Base-by-base conservation (phyloP, 2,329 filamentous ascomycete species). In the Pseudocercospora fijiensis region DNA sequence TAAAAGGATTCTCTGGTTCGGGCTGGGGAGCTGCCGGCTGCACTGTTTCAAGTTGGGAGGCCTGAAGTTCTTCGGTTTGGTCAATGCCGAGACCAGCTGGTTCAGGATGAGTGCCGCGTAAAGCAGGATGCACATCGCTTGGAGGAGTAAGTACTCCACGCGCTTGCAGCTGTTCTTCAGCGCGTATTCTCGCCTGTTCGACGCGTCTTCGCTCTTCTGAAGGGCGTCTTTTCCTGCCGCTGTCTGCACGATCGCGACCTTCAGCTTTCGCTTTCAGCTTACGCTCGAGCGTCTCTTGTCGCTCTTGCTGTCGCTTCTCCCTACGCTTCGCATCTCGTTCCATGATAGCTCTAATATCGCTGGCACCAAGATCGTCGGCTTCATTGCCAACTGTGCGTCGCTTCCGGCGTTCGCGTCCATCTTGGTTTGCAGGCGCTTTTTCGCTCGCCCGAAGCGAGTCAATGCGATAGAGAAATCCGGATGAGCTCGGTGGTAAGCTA, bases 291-390 rank as follows among this genome's bases (percentile, higher is more conserved):
- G 84, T 86, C 66, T 91, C 87, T 66, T 87, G 85, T 22, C 94
- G 89, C 41, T 83, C 83, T 62, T 85, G 81, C 59, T 84, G 85
- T 77, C 90, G 93, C 74, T 87, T 87, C 69, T 96, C 91, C 68
- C 85, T 87, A 62, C 95, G 85, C 71, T 93, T 86, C 69, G 88
- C 84, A 73, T 99, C 95, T 64, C 95, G 84, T 71, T 99, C 95
- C 85, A 99, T 89, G 28, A 98, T 82, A 74, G 96, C 90, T 63
- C 94, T 86, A 43, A 99, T 77, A 70, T 92, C 93, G 58, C 89
- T 86, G 3, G 95, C 90, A 77, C 92, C 91, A 60, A 99, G 82
- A 64, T 91, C 89, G 74, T 98, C 90, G 22, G 92, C 95, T 51
- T 98, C 76, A 51, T 86, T 84, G 63, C 88, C 85, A 52, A 90